Conservation (phyloP, 2,329 filamentous ascomycete species). For the Clonostachys chloroleuca region DNA sequence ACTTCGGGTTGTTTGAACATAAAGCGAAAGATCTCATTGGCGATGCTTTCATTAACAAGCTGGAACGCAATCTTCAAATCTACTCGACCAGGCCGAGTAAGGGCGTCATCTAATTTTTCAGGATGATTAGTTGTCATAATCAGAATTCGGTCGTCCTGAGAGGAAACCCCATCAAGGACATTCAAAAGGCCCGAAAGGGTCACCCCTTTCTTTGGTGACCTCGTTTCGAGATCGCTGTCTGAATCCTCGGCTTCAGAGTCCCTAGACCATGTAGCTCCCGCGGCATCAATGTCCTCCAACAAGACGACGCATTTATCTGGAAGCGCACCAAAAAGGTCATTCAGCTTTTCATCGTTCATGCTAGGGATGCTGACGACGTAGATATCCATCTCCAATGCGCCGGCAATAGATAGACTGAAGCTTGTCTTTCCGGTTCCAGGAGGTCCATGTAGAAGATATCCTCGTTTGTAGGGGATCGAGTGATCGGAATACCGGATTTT, state of each 20-base stretch:
- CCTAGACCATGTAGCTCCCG: constrained; percentile 22
- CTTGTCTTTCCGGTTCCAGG: constrained; percentile 72
- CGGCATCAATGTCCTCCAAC: constrained; percentile 64
- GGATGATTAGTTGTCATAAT: constrained; percentile 82
- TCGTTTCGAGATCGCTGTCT: constrained; percentile 10
- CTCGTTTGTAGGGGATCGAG: constrained; percentile 62
- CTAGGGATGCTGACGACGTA: constrained; percentile 53
- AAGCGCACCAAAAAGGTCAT: constrained; percentile 53
- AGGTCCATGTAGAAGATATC: too few species aligned
- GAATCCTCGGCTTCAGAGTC: constrained; percentile 9
- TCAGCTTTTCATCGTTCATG: constrained; percentile 58
- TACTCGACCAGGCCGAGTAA: constrained; percentile 70
- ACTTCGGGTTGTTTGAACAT: too few species aligned
- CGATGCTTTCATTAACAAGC: constrained; percentile 38
- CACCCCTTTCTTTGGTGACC: constrained; percentile 40
- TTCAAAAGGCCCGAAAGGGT: constrained; percentile 78
- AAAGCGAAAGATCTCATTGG: too few species aligned
- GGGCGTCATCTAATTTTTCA: constrained; percentile 66
- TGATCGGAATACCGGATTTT: too few species aligned
- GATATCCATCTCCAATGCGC: constrained; percentile 62
- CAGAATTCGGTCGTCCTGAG: constrained; percentile 72
- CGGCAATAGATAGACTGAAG: constrained; percentile 61
- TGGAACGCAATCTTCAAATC: constrained; percentile 65
- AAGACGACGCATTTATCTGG: constrained; percentile 62
- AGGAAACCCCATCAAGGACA: constrained; percentile 77